Evolutionary conservation across 2,329 filamentous ascomycete species (phyloP).

Genomic region (Immersiporthe knoxdaviesiana): DNA sequence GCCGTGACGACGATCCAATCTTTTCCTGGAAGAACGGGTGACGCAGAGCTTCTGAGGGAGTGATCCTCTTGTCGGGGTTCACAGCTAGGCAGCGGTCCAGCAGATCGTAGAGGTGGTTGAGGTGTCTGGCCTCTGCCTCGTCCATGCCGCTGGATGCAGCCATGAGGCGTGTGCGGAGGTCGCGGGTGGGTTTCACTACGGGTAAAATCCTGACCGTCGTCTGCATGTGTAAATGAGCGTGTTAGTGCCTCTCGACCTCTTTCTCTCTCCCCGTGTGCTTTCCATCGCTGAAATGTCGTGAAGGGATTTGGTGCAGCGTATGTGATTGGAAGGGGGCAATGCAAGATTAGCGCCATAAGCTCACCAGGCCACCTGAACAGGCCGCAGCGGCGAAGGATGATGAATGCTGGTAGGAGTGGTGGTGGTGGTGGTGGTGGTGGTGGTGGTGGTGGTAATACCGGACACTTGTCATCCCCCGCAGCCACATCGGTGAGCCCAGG

Average conservation of each 20-base stretch:
- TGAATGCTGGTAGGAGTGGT: conserved; percentile 10
- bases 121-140: conserved; percentile 74
- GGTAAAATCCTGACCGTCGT: conserved; percentile 69
- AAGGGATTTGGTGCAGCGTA: conserved; percentile 22
- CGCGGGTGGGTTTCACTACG: conserved; percentile 75
- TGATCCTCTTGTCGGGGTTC: conserved; percentile 91
- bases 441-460: conserved; percentile 8
- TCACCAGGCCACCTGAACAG: conserved; percentile 18
- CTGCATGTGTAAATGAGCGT: conserved; percentile 44
- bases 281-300: conserved; percentile 9
- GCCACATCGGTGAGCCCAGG: conserved; percentile 17
- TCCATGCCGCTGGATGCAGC: conserved; percentile 74
- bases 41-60: conserved; percentile 80
- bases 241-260: conserved; percentile 25
- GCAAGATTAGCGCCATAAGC: conserved; percentile 6
- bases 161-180: conserved; percentile 79
- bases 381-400: conserved; percentile 24
- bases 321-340: not conserved
- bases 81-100: conserved; percentile 85
- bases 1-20: conserved; percentile 32
- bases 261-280: not conserved
- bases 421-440: not conserved
- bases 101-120: conserved; percentile 83
- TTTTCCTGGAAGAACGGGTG: conserved; percentile 79
- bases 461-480: conserved; percentile 10